phyloP scores from a whole-genome alignment of 2,329 filamentous ascomycete species.

The Pleurostoma richardsiae region DNA sequence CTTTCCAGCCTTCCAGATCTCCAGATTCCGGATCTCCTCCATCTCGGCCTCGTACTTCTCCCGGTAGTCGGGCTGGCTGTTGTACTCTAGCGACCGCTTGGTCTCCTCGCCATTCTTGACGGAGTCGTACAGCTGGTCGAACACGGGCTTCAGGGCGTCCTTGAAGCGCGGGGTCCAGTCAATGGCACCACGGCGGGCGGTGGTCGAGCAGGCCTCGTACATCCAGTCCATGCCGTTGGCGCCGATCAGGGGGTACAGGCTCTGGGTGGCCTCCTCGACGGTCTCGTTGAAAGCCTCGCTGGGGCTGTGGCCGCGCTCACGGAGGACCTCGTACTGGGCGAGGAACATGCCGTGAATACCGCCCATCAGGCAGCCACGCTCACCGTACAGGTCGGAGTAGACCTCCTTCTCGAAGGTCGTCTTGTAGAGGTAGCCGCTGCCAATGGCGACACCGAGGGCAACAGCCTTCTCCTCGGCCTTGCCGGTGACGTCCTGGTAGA shows the following conservation, averaged over 20 bases:
- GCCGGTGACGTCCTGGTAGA: constrained; percentile 97
- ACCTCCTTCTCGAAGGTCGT: constrained; percentile 99
- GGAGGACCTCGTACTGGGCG: constrained; percentile 99
- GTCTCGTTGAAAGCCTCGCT: constrained; percentile 99
- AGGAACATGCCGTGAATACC: constrained; percentile 99
- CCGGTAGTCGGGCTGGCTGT: constrained; percentile 92
- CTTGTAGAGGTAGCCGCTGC: constrained; percentile 98
- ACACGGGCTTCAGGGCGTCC: constrained; percentile 96
- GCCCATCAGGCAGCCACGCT: constrained; percentile 99
- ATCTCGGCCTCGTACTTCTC: constrained; percentile 97
- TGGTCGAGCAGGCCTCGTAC: constrained; percentile 99
- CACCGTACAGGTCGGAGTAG: constrained; percentile 98
- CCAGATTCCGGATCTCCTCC: constrained; percentile 94
- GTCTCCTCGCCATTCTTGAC: constrained; percentile 92
- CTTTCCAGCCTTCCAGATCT: constrained; percentile 99
- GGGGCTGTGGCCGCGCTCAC: constrained; percentile 95
- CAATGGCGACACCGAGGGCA: constrained; percentile 93
- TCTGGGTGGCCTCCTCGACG: constrained; percentile 98
- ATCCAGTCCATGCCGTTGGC: constrained; percentile 99
- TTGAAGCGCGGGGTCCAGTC: constrained; percentile 98
- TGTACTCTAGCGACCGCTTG: constrained; percentile 94
- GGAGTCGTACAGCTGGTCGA: constrained; percentile 93
- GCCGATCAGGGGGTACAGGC: constrained; percentile 94
- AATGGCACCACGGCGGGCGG: constrained; percentile 94
- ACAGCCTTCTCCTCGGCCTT: constrained; percentile 98